Base-by-base conservation (phyloP, 441 rosid genomes). In the Eugenia klotzschiana region DNA sequence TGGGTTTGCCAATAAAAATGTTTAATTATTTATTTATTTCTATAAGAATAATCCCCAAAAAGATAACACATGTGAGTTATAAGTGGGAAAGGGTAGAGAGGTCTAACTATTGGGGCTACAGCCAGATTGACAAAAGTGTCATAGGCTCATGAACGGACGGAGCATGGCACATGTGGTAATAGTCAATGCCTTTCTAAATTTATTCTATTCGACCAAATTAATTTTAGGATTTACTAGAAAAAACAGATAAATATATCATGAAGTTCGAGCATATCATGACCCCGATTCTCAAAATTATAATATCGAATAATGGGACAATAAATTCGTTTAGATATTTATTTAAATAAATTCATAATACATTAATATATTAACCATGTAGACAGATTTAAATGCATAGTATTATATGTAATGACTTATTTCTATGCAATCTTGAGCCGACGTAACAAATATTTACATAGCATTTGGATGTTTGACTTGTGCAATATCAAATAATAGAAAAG, bases 91-190 rank as follows among this genome's bases (percentile, higher is more conserved):
- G 41, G 6, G 40, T 27, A 3, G 73, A 18, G 22, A 29, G 23
- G 73, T 29, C 69, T 6, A 57, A 26, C 37, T 26, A 57, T 57
- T 14, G 14, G 72, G 73, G 23, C 73, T 60, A 40, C 43, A 40
- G 43, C 43, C 43, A 40, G 22, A 5, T 33, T 20, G 46, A 64
- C 14, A 33, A 64, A 64, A 33, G 77, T 4, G 77, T 14, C 58
- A 10, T 9, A 12, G 2, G 14, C 4, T 12, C 14, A 6, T n/a
- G 0, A 14, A 7, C 11, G 4, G 43, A 40, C 7, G 43, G 8
- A 1, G 43, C 43, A 40, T 40, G 43, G 6, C 43, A 40, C 43
- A 40, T 64, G 25, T 3, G 43, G 46, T 9, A 18, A 33, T 9
- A 60, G 73, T 16, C 33, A 64, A 64, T 33, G 1, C 5, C 33